Base-by-base conservation (phyloP, 805 yeast species). In the Debaryomyces hansenii region DNA sequence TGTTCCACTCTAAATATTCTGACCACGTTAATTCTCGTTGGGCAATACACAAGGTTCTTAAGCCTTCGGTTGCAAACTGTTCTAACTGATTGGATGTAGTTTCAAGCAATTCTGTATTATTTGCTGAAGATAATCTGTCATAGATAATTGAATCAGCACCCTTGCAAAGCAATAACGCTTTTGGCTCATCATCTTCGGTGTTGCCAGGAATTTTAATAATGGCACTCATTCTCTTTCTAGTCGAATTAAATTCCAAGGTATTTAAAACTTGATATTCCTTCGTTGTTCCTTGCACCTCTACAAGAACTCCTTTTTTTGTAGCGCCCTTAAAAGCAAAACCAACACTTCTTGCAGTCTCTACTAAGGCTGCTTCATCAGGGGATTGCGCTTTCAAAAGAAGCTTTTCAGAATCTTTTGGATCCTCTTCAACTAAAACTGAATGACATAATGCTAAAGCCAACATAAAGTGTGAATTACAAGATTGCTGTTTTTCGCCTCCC, bases 201-300 rank as follows among this genome's bases (percentile, higher is more conserved):
- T 78, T 77, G 18, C 71, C 80, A 1, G 90, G 90, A 35, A 87
- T 72, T 61, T 85, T 85, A 33, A 87, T 75, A 52, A 87, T 83
- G 12, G 87, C 86, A 75, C 91, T 84, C 95, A 87, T 87, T 75
- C 95, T 83, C 69, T 87, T 87, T 72, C 95, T 81, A 0, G 94
- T 85, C 6, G 94, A 87, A 57, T 87, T 87, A 66, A 87, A 87
- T 58, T 87, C 94, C 52, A 87, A 65, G 16, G 83, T 77, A 56
- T 86, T 87, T 49, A 87, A 64, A 28, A 87, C 72, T 59, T 85
- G 88, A 60, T 80, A 86, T 54, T 87, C 91, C 57, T 83, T 82
- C 49, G 77, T 74, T 41, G 72, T 76, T 49, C 94, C 94, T 63
- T 85, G 90, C 33, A 83, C 82, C 45, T 83, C 82, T 39, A 87